phyloP scores from a whole-genome alignment of 495 filamentous ascomycete genomes.

The Penicillium silybi region DNA sequence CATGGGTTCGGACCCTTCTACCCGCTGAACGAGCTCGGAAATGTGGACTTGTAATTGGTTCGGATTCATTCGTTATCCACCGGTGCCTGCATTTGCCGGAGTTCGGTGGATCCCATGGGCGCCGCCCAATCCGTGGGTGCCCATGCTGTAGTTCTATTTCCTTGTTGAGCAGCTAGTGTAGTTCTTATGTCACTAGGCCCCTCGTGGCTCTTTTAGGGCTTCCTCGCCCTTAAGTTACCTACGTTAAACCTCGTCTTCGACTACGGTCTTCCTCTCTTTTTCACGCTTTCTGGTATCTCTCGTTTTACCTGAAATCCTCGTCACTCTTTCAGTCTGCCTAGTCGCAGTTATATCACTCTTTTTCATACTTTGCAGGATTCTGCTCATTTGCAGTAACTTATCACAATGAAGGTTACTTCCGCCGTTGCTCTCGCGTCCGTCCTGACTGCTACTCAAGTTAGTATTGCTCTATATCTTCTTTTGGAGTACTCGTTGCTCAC shows the following conservation, averaged over 20 bases:
- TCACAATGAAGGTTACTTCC: conserved; percentile 5
- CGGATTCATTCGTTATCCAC: neutral
- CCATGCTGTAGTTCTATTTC: neutral
- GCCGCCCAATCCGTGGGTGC: neutral
- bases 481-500: neutral
- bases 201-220: neutral
- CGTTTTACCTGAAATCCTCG: neutral
- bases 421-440: conserved; percentile 1
- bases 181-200: neutral
- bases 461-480: neutral
- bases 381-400: neutral
- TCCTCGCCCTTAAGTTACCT: neutral
- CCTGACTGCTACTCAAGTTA: conserved; percentile 4
- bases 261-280: neutral
- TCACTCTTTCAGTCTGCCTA: neutral
- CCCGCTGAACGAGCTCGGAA: neutral
- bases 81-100: neutral
- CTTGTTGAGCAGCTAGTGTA: neutral
- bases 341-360: neutral
- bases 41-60: neutral
- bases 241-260: neutral
- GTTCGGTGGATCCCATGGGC: neutral
- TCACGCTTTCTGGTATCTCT: neutral
- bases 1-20: neutral
- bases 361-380: neutral